Base-by-base conservation (phyloP, 2,329 filamentous ascomycete species). In the Alternaria ethzedia region DNA sequence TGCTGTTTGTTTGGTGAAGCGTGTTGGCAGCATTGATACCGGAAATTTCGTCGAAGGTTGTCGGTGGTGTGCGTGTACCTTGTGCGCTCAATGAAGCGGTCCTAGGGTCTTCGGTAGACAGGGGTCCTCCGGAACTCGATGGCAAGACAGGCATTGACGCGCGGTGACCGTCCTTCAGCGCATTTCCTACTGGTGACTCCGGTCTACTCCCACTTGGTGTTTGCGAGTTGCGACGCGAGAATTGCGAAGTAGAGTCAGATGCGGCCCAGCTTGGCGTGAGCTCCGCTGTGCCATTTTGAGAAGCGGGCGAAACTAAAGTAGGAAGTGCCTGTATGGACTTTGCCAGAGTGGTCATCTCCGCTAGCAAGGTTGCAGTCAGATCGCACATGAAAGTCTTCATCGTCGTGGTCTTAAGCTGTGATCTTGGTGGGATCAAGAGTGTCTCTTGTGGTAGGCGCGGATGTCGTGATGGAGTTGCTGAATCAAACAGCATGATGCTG, bases 401-500 rank as follows among this genome's bases (percentile, higher is more conserved):
- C 2, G 93, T 96, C 2, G 93, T 96, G 52, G 88, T 86, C 73
- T 89, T 92, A 49, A 89, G 91, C 26, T 88, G 83, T 60, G 90
- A 86, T 20, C 83, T 82, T 0, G 90, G 88, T 15, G 93, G 94
- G 25, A 97, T 87, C 43, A 88, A 85, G 49, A 90, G 83, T 44
- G 96, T 86, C 51, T 90, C 91, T 69, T 93, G 88, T 3, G 85
- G 84, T 10, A 81, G 70, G 75, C 80, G 74, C 84, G 82, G 82
- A 52, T 77, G 75, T 21, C 67, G 70, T 55, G 66, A 57, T 51
- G 69, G 68, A 4, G 64, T 57, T 11, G 85, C 82, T 46, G 90
- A 90, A 77, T 97, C 93, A 78, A 97, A 97, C 30, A 97, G 82
- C 56, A 97, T 80, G 12, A 96, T 85, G 63, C 91, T 91, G 71